A percentile compares a stretch with the other conserved stretches of the same genome.
Evolutionary conservation across 768 basidiomycete genomes (phyloP).

Genomic region (Lanmaoa pseudosensibilis): DNA sequence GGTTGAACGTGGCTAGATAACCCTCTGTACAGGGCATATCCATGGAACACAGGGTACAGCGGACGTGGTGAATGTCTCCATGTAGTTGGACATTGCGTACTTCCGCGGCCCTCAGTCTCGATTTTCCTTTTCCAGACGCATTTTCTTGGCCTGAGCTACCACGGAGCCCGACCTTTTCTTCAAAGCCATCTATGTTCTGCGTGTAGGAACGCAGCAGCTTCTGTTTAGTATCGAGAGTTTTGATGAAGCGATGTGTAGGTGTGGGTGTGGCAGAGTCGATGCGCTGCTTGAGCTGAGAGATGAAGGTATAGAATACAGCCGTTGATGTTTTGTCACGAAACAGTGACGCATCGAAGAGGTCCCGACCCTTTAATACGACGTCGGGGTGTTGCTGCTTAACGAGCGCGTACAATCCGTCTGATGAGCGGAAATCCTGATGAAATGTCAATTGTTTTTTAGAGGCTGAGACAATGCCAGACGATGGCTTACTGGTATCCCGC

Average conservation of each 20-base stretch:
- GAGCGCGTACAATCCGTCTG: conserved; percentile 87
- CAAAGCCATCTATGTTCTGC: conserved; percentile 97
- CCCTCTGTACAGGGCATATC: conserved; percentile 69
- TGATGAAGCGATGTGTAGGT: conserved; percentile 86
- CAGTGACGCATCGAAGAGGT: conserved; percentile 91
- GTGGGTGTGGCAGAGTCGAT: conserved; percentile 80
- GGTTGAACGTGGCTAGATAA: conserved; percentile 61
- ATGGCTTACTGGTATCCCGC: conserved; percentile 86
- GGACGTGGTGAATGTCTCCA: conserved; percentile 89
- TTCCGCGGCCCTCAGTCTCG: conserved; percentile 64
- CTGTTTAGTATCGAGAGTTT: conserved; percentile 76
- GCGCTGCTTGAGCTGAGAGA: conserved; percentile 83
- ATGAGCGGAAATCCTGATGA: conserved; percentile 90
- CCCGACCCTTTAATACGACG: conserved; percentile 85
- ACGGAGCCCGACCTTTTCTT: conserved; percentile 74
- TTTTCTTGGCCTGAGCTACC: conserved; percentile 59
- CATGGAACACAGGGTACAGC: conserved; percentile 82
- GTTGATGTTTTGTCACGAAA: conserved; percentile 86
- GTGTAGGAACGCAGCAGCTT: conserved; percentile 91
- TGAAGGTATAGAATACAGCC: conserved; percentile 91
- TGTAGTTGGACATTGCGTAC: conserved; percentile 92
- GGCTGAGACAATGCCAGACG: background rate
- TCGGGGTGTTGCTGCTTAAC: conserved; percentile 85
- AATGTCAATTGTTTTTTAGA: conserved; percentile 10
- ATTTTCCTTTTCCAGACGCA: conserved; percentile 62